phyloP scores from a whole-genome alignment of 164 flowering plant species.

The Vitis rupestris region DNA sequence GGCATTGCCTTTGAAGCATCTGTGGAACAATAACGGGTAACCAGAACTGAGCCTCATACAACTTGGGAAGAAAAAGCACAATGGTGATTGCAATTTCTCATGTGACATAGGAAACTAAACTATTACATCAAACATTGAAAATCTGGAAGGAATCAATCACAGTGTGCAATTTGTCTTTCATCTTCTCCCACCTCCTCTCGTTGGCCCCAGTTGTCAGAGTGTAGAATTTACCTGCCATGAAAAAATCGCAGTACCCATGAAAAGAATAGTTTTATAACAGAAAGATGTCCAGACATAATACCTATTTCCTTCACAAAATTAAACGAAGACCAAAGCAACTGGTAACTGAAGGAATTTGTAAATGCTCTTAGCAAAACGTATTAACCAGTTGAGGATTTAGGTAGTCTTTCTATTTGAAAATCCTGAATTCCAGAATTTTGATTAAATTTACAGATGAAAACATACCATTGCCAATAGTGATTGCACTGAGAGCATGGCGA shows the following conservation, averaged over 20 bases:
- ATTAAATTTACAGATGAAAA: neutral
- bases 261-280: neutral
- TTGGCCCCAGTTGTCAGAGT: conserved; percentile 95
- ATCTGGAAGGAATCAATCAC: conserved; percentile 83
- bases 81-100: neutral
- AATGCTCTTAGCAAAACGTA: too few relatives aligned
- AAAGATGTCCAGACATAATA: too few relatives aligned
- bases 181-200: conserved; percentile 94
- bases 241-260: neutral
- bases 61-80: too few relatives aligned
- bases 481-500: conserved; percentile 83
- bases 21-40: too few relatives aligned
- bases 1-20: too few relatives aligned
- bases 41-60: too few relatives aligned
- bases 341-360: neutral
- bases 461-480: conserved; percentile 81
- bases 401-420: too few relatives aligned
- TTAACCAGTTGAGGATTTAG: too few relatives aligned
- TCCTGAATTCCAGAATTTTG: too few relatives aligned
- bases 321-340: too few relatives aligned
- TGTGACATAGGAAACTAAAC: neutral
- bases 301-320: too few relatives aligned
- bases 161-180: conserved; percentile 81
- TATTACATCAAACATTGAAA: conserved; percentile 36
- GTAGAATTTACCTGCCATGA: conserved; percentile 78